Base-by-base conservation (phyloP, 164 flowering plant genomes). In the Echeveria elegans region DNA sequence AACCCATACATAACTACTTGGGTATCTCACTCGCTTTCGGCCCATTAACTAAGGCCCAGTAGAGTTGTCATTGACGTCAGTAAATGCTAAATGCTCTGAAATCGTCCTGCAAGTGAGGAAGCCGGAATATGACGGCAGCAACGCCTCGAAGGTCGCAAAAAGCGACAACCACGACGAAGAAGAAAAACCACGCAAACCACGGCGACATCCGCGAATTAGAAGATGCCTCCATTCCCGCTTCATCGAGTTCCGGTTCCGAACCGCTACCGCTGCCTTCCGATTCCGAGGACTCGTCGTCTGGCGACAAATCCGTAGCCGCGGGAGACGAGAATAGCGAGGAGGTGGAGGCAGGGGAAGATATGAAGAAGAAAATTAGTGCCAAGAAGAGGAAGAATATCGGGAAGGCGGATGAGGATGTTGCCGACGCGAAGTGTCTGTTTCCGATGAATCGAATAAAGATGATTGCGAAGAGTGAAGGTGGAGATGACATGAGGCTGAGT, bases 401-500 rank as follows among this genome's bases (percentile, higher is more conserved):
- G 66, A 32, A 34, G 45, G 45, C 18, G 34, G 30, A 52, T 70
- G 66, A 18, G 73, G 65, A 14, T 72, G 29, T 31, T 68, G 66
- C 66, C 10, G 72, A 34, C 1, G 69, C 65, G 36, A 63, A 41
- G 24, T 74, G 71, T 66, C 37, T 47, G 36, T 82, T 90, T 71
- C 90, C 96, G 10, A 79, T 81, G 76, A 72, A 72, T 62, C 78
- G 89, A 16, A 68, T 88, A 36, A 73, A 70, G 64, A 75, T 77
- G 72, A 82, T 90, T 34, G 66, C 80, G 3, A 80, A 72, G 73
- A 76, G 76, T 63, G 86, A 81, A 29, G 82, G 68, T 31, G 41
- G 76, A 23, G 83, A 77, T 50, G 83, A 78, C 63, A 26, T 70
- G 60, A 74, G 76, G 28, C 66, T 81, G n/a, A 69, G 76, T 29